These are phyloP conservation scores for Helotiales sp. DNA, from an alignment of 2,329 filamentous ascomycete genomes.

Conservation along the genomic window DNA sequence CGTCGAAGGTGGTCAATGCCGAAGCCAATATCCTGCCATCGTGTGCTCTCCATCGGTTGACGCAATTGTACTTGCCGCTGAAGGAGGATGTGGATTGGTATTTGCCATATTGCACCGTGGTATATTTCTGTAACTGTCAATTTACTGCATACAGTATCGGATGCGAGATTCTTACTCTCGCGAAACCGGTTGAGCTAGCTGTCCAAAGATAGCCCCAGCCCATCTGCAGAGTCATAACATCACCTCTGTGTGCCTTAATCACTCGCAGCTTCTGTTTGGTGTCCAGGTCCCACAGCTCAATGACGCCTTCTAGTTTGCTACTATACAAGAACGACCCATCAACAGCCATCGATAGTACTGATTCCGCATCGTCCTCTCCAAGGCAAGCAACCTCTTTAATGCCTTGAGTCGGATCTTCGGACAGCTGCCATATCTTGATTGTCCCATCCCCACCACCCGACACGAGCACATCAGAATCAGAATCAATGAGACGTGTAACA, in stretches of 20 bases:
- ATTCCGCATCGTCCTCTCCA: conserved; percentile 61
- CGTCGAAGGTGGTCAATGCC: conserved; percentile 67
- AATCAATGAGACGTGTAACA: conserved; percentile 63
- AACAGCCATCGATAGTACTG: conserved; percentile 75
- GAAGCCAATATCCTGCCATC: conserved; percentile 86
- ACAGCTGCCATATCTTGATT: conserved; percentile 88
- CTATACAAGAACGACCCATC: conserved; percentile 93
- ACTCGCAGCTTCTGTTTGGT: conserved; percentile 87
- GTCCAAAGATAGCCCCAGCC: conserved; percentile 84
- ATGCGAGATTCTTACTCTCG: conserved; percentile 59
- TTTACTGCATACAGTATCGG: not conserved
- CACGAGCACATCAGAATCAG: conserved; percentile 78
- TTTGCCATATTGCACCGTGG: conserved; percentile 62
- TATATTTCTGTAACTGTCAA: conserved; percentile 55
- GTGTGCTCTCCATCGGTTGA: conserved; percentile 80
- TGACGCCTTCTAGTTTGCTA: conserved; percentile 80
- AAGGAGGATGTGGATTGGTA: conserved; percentile 51
- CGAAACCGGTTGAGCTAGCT: conserved; percentile 83
- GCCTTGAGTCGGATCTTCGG: conserved; percentile 52
- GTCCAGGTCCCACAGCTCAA: conserved; percentile 96
- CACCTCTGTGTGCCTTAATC: conserved; percentile 76
- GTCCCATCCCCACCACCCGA: conserved; percentile 92
- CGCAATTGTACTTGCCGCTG: conserved; percentile 80
- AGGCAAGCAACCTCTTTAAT: conserved; percentile 70
- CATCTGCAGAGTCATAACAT: conserved; percentile 85